These are phyloP conservation scores for Globisporangium megalacanthum DNA, from an alignment of 352 stramenopile species.

Conservation along the genomic window DNA sequence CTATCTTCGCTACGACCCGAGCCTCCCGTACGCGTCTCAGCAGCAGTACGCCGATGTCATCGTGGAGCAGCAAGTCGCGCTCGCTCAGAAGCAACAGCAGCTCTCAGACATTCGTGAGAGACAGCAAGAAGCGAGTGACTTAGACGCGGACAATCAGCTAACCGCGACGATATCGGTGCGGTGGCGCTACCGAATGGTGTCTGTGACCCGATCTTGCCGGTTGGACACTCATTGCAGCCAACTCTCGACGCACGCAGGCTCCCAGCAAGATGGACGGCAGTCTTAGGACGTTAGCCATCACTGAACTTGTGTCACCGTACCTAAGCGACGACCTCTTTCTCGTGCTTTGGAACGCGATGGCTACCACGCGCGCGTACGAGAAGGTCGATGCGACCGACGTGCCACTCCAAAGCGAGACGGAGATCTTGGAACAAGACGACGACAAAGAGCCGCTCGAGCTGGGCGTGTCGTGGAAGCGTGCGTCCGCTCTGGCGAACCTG, in stretches of 20 bases:
- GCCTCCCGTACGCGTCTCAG: constrained; percentile 26
- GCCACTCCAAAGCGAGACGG: neutral
- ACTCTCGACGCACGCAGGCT: neutral
- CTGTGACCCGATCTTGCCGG: neutral
- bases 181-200: neutral
- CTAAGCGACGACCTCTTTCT: constrained; percentile 52
- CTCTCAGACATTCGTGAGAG: constrained; percentile 7
- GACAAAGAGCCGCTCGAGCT: constrained; percentile 6
- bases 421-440: neutral
- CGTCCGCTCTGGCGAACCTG: constrained; percentile 31
- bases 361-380: constrained; percentile 20
- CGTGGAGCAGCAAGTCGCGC: constrained; percentile 18
- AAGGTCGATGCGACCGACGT: constrained; percentile 13
- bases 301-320: constrained; percentile 41
- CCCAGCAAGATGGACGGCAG: constrained; percentile 34
- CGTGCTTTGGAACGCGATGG: constrained; percentile 56
- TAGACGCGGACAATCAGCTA: constrained; percentile 26
- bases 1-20: constrained; percentile 41
- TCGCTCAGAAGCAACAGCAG: constrained; percentile 14
- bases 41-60: constrained; percentile 34
- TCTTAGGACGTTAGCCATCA: constrained; percentile 23
- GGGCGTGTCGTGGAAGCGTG: constrained; percentile 29
- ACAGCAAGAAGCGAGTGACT: constrained; percentile 9
- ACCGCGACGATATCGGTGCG: constrained; percentile 13
- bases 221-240: neutral